These are phyloP conservation scores for Hypocreales sp. DNA, from an alignment of 2,329 filamentous ascomycete species.

Conservation along the genomic window DNA sequence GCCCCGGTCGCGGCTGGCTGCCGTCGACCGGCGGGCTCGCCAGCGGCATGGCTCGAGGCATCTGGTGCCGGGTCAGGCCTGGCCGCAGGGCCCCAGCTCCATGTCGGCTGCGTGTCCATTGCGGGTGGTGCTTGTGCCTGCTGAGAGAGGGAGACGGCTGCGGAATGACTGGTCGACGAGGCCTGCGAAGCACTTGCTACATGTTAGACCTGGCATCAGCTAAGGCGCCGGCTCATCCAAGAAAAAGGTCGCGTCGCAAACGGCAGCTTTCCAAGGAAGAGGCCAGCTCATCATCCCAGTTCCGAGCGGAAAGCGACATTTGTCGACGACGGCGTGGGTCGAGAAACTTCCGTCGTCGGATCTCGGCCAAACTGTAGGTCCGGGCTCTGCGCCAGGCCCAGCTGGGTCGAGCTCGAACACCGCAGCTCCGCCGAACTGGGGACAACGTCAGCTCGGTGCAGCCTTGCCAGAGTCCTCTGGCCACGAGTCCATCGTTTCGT, in stretches of 20 bases:
- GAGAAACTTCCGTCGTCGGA: too few relatives aligned
- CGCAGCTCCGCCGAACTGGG: constrained; percentile 15
- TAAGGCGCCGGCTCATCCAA: too few relatives aligned
- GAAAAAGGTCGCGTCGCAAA: too few relatives aligned
- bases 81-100: constrained; percentile 7
- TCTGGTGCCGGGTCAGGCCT: constrained; percentile 3
- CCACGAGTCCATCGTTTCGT: constrained; percentile 3
- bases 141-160: too few relatives aligned
- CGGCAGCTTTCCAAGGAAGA: too few relatives aligned
- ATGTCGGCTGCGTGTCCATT: constrained; percentile 13
- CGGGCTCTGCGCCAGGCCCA: constrained; percentile 6
- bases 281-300: too few relatives aligned
- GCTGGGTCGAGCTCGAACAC: constrained; percentile 17
- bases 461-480: background rate
- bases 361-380: constrained; percentile 12
- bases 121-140: background rate
- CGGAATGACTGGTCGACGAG: too few relatives aligned
- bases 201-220: too few relatives aligned
- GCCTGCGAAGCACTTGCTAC: too few relatives aligned
- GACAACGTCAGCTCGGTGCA: constrained; percentile 15
- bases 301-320: background rate
- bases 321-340: background rate
- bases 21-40: background rate
- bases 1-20: constrained; percentile 1
- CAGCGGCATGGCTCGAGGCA: background rate